Evolutionary conservation across 225 moss, liverwort and hornwort species (phyloP).

Genomic region (Climacium dendroides): DNA sequence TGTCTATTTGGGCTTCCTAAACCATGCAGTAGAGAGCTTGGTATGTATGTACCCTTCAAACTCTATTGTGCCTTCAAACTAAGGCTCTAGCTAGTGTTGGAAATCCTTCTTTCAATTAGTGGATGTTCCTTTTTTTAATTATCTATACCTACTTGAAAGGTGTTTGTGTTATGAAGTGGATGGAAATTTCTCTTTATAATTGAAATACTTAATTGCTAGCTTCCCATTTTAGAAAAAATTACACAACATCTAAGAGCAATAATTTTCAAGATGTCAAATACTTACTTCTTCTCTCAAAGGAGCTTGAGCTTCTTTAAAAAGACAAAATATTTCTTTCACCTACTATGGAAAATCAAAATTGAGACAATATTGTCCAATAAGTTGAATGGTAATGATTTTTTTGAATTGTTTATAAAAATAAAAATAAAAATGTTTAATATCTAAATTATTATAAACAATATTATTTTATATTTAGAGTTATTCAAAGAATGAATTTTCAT

Average conservation of each 20-base stretch:
- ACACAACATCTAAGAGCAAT: background rate
- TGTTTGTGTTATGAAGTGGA: too few species aligned
- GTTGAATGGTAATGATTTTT: background rate
- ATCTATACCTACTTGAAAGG: background rate
- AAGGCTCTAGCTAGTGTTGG: rapidly evolving
- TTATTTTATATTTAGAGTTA: too few species aligned
- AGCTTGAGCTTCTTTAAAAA: conserved; percentile 84
- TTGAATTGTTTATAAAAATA: too few species aligned
- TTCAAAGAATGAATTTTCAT: background rate
- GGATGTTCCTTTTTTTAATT: rapidly evolving
- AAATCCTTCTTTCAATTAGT: background rate
- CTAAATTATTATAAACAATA: background rate
- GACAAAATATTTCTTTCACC: conserved; percentile 69
- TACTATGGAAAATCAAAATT: background rate
- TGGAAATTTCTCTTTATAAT: background rate
- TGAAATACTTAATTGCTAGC: too few species aligned
- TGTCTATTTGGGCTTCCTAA: rapidly evolving
- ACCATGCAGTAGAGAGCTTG: rapidly evolving
- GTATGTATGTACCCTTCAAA: background rate
- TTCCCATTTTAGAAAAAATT: background rate
- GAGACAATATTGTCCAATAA: background rate
- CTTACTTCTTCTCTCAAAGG: conserved; percentile 64
- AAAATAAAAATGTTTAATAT: background rate
- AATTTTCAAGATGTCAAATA: background rate
- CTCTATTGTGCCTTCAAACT: background rate